A percentile compares a stretch with the other conserved stretches of the same genome.
Conservation (phyloP, 2,329 filamentous ascomycete genomes). For the Penicillium palitans region DNA sequence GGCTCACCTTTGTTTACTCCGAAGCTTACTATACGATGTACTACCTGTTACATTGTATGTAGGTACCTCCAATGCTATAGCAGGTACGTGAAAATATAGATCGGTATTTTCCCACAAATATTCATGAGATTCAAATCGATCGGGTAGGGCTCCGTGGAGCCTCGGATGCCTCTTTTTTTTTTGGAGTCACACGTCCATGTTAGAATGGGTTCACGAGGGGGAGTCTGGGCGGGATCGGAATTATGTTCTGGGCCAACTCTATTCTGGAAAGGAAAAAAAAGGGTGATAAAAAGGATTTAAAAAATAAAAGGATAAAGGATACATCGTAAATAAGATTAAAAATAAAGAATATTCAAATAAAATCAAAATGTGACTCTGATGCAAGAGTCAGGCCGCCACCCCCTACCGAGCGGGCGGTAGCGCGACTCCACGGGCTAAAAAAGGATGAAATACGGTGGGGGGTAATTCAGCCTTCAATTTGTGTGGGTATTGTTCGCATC, state of each 20-base stretch:
- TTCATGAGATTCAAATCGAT: not conserved
- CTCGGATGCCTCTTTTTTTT: not conserved
- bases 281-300: not conserved
- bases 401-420: constrained; percentile 33
- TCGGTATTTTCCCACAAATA: not conserved
- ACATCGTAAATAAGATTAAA: constrained; percentile 3
- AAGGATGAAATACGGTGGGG: constrained; percentile 10
- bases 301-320: not conserved
- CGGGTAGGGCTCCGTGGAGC: not conserved
- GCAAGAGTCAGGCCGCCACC: constrained; percentile 30
- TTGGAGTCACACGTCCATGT: not conserved
- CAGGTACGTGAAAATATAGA: not conserved
- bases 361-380: constrained; percentile 12
- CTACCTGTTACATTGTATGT: not conserved
- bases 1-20: constrained; percentile 14
- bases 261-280: constrained; percentile 1
- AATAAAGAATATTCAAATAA: constrained; percentile 8
- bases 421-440: constrained; percentile 22
- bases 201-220: not conserved
- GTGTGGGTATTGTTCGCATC: constrained; percentile 4
- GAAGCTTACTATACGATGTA: not conserved
- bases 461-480: constrained; percentile 12
- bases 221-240: not conserved
- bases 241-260: constrained; percentile 3
- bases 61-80: not conserved